phyloP scores from a whole-genome alignment of 495 filamentous ascomycete species.

The Tuber borchii region DNA sequence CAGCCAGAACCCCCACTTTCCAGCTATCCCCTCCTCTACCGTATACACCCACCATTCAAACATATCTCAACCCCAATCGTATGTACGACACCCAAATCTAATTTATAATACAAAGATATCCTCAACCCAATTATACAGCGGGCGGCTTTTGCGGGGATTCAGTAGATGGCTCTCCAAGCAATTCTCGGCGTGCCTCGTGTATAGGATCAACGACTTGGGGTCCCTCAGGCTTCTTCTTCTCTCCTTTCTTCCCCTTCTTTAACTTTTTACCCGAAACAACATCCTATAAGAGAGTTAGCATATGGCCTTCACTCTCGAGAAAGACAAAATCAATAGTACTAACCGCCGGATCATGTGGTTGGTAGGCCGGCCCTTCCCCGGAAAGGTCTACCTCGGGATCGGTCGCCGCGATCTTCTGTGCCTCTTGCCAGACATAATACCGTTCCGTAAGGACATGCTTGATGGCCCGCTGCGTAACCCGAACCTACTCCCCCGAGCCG shows the following conservation, averaged over 20 bases:
- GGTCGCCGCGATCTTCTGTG: slow-evolving; percentile 59
- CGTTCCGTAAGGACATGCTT: slow-evolving; percentile 80
- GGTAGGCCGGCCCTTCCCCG: slow-evolving; percentile 49
- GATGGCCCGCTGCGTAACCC: slow-evolving; percentile 66
- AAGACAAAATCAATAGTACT: neutral
- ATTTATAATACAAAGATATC: neutral
- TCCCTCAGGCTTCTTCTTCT: slow-evolving; percentile 4
- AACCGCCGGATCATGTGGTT: slow-evolving; percentile 42
- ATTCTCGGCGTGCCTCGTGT: neutral
- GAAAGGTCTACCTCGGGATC: slow-evolving; percentile 61
- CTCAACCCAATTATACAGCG: neutral
- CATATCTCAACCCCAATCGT: neutral
- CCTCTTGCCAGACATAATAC: slow-evolving; percentile 85
- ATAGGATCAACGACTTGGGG: neutral
- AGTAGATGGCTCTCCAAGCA: neutral
- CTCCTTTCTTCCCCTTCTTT: slow-evolving; percentile 11
- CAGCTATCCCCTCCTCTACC: neutral
- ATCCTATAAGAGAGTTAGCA: neutral
- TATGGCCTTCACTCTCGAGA: neutral
- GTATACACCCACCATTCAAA: neutral
- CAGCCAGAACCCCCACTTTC: neutral
- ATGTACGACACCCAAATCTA: neutral
- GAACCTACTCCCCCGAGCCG: slow-evolving; percentile 47
- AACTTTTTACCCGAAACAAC: slow-evolving; percentile 6
- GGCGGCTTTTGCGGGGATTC: neutral